phyloP scores from a whole-genome alignment of 2,329 filamentous ascomycete genomes.

The Aureobasidium sp. region DNA sequence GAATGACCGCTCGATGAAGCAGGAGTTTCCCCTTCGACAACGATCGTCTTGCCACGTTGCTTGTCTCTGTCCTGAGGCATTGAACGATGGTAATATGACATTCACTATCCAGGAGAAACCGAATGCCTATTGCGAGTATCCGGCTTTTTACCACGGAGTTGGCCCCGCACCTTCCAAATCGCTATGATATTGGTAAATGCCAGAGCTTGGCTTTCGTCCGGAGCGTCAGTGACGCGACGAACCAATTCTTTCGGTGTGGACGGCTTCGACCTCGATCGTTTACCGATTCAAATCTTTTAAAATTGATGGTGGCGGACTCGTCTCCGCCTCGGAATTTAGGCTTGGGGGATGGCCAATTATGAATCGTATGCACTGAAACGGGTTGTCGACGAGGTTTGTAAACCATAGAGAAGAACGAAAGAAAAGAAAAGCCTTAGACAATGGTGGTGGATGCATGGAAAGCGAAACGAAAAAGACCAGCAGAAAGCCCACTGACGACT shows the following conservation, averaged over 20 bases:
- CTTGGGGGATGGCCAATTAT: too few species aligned
- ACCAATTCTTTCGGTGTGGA: neutral
- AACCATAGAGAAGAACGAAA: neutral
- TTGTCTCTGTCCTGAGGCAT: conserved; percentile 15
- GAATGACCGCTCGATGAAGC: neutral
- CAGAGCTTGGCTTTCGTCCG: conserved; percentile 7
- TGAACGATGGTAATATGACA: neutral
- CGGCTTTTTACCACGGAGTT: conserved; percentile 16
- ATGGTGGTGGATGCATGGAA: neutral
- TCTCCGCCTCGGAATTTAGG: neutral
- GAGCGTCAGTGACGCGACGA: conserved; percentile 6
- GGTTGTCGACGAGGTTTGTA: too few species aligned
- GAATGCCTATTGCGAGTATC: neutral
- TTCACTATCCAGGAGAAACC: conserved; percentile 5
- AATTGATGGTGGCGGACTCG: neutral
- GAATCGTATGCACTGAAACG: too few species aligned
- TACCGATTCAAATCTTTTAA: neutral
- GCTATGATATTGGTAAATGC: neutral
- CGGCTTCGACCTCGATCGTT: neutral
- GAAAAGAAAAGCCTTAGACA: neutral
- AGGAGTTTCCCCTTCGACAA: neutral
- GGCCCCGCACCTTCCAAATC: neutral
- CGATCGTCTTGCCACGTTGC: conserved; percentile 5
- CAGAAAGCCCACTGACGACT: neutral
- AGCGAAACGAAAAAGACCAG: neutral